Percentiles rank a stretch among this genome's conserved stretches.
These are phyloP conservation scores for Fragaria iinumae DNA, from an alignment of 306 rosid genomes.

Conservation along the genomic window DNA sequence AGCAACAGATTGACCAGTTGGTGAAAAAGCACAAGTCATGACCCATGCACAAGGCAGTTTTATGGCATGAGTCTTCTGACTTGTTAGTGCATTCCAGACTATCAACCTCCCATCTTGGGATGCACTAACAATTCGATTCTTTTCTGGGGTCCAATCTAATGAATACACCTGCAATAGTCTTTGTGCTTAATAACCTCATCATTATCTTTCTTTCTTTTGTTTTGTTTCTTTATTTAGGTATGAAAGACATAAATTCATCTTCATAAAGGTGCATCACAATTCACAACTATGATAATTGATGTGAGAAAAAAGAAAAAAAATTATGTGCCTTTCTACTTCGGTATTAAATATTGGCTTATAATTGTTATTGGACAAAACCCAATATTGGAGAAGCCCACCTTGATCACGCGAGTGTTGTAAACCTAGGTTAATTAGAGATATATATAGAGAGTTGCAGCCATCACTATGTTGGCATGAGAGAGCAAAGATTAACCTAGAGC, in stretches of 20 bases:
- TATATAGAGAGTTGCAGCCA: too few species aligned
- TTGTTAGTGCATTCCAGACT: constrained; percentile 95
- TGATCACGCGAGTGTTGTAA: too few species aligned
- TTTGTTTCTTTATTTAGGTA: neutral
- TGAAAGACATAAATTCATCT: neutral
- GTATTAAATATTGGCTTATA: too few species aligned
- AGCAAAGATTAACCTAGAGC: too few species aligned
- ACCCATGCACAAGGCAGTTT: constrained; percentile 99
- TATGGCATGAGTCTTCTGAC: constrained; percentile 94
- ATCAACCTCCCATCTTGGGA: constrained; percentile 93
- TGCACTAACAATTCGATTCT: constrained; percentile 92
- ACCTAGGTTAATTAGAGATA: too few species aligned
- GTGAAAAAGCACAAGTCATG: constrained; percentile 95
- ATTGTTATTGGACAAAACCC: too few species aligned
- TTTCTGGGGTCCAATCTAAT: constrained; percentile 95
- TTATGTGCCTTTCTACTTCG: neutral
- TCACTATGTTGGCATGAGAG: too few species aligned
- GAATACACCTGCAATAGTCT: constrained; percentile 66
- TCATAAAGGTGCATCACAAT: neutral
- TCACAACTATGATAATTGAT: neutral
- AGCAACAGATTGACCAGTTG: constrained; percentile 89
- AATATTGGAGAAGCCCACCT: too few species aligned
- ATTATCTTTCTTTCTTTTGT: neutral
- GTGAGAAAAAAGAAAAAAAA: neutral
- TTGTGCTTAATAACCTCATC: neutral